Percentiles rank a stretch among this genome's conserved stretches.
Evolutionary conservation across 2,329 filamentous ascomycete species (phyloP).

Genomic region (Calonectria naviculata): DNA sequence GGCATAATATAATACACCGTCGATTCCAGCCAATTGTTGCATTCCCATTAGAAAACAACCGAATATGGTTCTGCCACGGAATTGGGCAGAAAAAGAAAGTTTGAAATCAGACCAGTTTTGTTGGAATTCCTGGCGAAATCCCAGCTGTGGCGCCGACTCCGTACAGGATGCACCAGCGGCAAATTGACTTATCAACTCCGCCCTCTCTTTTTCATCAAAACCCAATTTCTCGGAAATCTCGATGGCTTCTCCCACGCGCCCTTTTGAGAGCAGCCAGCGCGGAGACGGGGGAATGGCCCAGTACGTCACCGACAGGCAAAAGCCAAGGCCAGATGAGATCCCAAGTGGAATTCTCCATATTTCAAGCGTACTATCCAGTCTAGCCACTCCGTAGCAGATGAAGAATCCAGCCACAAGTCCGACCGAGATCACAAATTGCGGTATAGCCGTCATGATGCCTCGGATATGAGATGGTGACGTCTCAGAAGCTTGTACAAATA

Average conservation of each 20-base stretch:
- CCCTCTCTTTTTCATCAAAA: conserved; percentile 55
- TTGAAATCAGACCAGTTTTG: conserved; percentile 45
- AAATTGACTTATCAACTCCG: conserved; percentile 47
- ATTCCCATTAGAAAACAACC: conserved; percentile 69
- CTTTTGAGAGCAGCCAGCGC: conserved; percentile 63
- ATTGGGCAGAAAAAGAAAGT: conserved; percentile 47
- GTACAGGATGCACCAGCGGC: not conserved
- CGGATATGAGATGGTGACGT: conserved; percentile 64
- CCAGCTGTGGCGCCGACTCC: not conserved
- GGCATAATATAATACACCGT: conserved; percentile 71
- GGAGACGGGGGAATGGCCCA: conserved; percentile 62
- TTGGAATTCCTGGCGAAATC: conserved; percentile 39
- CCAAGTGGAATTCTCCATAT: conserved; percentile 65
- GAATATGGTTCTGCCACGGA: conserved; percentile 58
- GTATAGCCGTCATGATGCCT: conserved; percentile 62
- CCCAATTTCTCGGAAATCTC: conserved; percentile 51
- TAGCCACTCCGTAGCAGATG: conserved; percentile 67
- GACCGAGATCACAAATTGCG: conserved; percentile 63
- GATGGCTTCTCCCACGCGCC: conserved; percentile 55
- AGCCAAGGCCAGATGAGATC: conserved; percentile 46
- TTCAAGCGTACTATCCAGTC: conserved; percentile 38
- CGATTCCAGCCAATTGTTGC: conserved; percentile 70
- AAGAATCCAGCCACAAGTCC: conserved; percentile 69
- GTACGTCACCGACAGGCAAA: conserved; percentile 40
- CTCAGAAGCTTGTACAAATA: conserved; percentile 67